Conservation (phyloP, 2,329 filamentous ascomycete species). For the Cytospora schulzeri region DNA sequence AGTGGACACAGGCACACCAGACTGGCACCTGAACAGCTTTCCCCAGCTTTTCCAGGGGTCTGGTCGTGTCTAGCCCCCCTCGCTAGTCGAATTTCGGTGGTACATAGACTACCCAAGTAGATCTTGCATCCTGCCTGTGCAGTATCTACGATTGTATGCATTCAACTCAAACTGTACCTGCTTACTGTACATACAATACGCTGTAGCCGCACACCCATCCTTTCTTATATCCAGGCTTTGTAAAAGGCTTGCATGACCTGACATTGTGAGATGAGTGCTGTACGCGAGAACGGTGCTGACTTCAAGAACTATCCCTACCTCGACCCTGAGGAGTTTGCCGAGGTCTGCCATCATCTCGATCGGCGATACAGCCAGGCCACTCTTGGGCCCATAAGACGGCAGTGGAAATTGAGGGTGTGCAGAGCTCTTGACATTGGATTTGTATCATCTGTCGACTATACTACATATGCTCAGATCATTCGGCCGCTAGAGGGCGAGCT, state of each 20-base stretch:
- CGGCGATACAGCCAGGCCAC: slow-evolving; percentile 59
- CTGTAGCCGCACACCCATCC: neutral
- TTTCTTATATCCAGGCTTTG: neutral
- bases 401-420: slow-evolving; percentile 58
- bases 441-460: slow-evolving; percentile 45
- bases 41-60: slow-evolving; percentile 1
- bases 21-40: slow-evolving; percentile 3
- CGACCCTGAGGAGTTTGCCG: slow-evolving; percentile 62
- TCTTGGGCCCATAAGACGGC: slow-evolving; percentile 54
- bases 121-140: neutral
- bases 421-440: slow-evolving; percentile 52
- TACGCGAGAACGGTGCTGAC: slow-evolving; percentile 34
- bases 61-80: slow-evolving; percentile 2
- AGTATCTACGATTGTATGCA: neutral
- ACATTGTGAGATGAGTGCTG: slow-evolving; percentile 3
- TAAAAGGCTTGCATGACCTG: neutral
- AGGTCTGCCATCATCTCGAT: slow-evolving; percentile 65
- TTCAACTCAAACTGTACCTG: neutral
- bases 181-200: neutral
- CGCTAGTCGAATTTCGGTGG: neutral
- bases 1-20: neutral
- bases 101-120: neutral
- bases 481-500: slow-evolving; percentile 50
- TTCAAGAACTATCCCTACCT: slow-evolving; percentile 64
- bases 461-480: slow-evolving; percentile 60